phyloP scores from a whole-genome alignment of 169 alveolate species.

The Cryptosporidium andersoni region DNA sequence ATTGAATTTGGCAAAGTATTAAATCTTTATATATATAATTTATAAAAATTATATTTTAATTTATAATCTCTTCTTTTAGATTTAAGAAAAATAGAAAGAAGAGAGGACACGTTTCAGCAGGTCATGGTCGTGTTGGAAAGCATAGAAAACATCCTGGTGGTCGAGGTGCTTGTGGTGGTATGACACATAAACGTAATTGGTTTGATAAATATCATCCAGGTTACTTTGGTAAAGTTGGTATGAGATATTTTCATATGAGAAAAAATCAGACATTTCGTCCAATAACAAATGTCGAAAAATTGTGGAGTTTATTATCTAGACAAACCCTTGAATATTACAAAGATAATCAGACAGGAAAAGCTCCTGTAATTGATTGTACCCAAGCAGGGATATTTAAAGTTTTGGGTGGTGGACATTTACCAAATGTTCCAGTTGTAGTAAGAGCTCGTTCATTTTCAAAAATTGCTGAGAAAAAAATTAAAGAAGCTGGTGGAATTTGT shows the following conservation, averaged over 20 bases:
- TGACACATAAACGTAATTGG: conserved; percentile 94
- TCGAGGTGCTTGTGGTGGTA: conserved; percentile 98
- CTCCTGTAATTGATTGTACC: conserved; percentile 97
- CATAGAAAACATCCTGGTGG: conserved; percentile 99
- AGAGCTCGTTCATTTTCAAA: conserved; percentile 96
- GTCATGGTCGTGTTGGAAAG: conserved; percentile 99
- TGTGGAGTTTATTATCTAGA: conserved; percentile 94
- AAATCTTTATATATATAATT: background rate
- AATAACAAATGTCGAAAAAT: conserved; percentile 91
- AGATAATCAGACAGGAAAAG: conserved; percentile 85
- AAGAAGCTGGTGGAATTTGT: conserved; percentile 96
- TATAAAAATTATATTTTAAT: background rate
- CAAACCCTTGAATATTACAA: conserved; percentile 88
- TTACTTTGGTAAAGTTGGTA: conserved; percentile 98
- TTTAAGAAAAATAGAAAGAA: conserved; percentile 94
- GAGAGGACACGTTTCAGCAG: conserved; percentile 98
- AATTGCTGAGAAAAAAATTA: conserved; percentile 96
- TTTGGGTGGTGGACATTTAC: conserved; percentile 95
- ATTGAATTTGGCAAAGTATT: background rate
- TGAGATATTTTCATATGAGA: conserved; percentile 95
- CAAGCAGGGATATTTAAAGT: conserved; percentile 97
- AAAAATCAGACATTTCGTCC: conserved; percentile 89
- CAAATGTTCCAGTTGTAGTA: conserved; percentile 93
- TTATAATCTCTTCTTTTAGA: conserved; percentile 65
- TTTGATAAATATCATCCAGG: conserved; percentile 98